Conservation (phyloP, 176 grass and related monocot species). For the Triticum monococcum region DNA sequence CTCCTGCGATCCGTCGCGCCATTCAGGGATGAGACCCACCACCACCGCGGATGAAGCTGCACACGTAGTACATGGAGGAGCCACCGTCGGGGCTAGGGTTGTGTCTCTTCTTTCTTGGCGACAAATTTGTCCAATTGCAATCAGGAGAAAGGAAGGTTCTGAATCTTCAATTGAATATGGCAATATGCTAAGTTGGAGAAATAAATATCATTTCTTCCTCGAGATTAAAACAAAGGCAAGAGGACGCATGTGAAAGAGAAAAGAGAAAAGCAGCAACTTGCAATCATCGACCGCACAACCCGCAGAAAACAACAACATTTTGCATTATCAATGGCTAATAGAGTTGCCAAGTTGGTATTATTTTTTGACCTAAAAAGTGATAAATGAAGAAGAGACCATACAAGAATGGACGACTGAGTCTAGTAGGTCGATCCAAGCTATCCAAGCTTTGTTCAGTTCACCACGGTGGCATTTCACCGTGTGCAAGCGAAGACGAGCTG, state of each 20-base stretch:
- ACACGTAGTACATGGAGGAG: too few species aligned
- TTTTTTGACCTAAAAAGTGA: not conserved
- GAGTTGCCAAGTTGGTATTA: not conserved
- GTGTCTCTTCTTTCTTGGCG: too few species aligned
- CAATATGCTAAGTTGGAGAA: too few species aligned
- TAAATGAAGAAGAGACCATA: not conserved
- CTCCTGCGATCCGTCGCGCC: too few species aligned
- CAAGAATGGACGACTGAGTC: not conserved
- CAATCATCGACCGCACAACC: not conserved
- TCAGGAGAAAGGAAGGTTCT: too few species aligned
- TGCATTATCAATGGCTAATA: not conserved
- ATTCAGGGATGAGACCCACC: too few species aligned
- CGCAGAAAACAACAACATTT: not conserved
- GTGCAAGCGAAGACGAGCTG: not conserved
- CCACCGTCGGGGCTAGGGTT: too few species aligned
- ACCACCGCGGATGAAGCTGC: too few species aligned
- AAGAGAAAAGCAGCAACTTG: not conserved
- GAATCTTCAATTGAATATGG: too few species aligned
- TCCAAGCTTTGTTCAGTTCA: not conserved
- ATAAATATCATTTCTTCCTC: not conserved
- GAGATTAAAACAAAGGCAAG: not conserved
- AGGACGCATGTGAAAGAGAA: not conserved
- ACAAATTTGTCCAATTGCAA: too few species aligned
- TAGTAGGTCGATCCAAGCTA: not conserved
- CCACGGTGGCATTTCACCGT: not conserved